Conservation (phyloP, 441 rosid species). For the Adansonia grandidieri region DNA sequence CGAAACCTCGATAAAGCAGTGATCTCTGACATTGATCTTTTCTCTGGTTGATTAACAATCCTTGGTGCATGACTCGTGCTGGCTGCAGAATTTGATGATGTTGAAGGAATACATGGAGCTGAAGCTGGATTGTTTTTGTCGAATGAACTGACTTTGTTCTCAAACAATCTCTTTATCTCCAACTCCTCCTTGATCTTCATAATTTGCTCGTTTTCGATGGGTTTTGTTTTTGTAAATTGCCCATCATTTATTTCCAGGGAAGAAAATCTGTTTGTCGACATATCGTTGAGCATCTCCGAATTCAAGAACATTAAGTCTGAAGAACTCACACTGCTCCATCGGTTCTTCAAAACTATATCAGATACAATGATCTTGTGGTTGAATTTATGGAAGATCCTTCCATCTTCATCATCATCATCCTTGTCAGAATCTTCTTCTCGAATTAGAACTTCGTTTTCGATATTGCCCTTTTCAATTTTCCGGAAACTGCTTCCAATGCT, state of each 20-base stretch:
- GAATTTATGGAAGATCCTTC: conserved; percentile 52
- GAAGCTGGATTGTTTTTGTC: conserved; percentile 18
- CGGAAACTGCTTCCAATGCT: conserved; percentile 76
- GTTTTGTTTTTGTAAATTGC: neutral
- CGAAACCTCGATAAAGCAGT: conserved; percentile 61
- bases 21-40: conserved; percentile 88
- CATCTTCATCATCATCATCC: conserved; percentile 14
- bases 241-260: conserved; percentile 26
- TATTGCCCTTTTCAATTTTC: conserved; percentile 36
- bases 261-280: conserved; percentile 62
- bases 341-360: conserved; percentile 62
- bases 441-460: conserved; percentile 44
- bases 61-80: conserved; percentile 31
- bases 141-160: conserved; percentile 38
- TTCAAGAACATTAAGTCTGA: conserved; percentile 82
- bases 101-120: conserved; percentile 29
- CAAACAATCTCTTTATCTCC: conserved; percentile 58
- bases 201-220: conserved; percentile 36
- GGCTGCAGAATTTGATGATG: conserved; percentile 31
- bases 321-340: conserved; percentile 93
- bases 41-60: conserved; percentile 36
- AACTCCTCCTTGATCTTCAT: conserved; percentile 57
- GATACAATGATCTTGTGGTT: conserved; percentile 75
- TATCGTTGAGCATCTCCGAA: conserved; percentile 67
- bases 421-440: conserved; percentile 28